Conservation (phyloP, 2,329 filamentous ascomycete genomes). For the Arthrobotrys sinensis region DNA sequence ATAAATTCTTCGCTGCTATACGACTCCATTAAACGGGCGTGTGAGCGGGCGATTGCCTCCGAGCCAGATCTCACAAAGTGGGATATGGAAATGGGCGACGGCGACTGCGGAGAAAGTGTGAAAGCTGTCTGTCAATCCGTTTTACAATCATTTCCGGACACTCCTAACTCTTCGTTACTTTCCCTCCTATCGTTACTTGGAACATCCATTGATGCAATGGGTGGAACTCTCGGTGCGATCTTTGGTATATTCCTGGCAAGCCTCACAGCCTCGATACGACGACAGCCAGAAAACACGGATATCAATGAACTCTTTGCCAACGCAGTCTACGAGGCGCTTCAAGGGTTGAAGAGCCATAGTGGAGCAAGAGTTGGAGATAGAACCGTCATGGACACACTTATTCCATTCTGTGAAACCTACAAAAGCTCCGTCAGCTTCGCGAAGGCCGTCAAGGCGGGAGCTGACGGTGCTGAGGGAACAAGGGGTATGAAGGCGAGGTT, state of each 20-base stretch:
- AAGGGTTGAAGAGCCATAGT: conserved; percentile 84
- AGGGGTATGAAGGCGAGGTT: conserved; percentile 93
- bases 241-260: conserved; percentile 91
- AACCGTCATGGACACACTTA: conserved; percentile 89
- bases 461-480: conserved; percentile 83
- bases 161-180: conserved; percentile 68
- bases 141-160: conserved; percentile 62
- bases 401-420: conserved; percentile 86
- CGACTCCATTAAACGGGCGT: conserved; percentile 73
- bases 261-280: conserved; percentile 74
- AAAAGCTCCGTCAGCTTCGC: conserved; percentile 75
- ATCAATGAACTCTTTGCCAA: conserved; percentile 59
- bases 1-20: conserved; percentile 67
- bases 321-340: conserved; percentile 74
- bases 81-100: conserved; percentile 88
- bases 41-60: conserved; percentile 73
- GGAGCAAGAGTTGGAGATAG: conserved; percentile 90
- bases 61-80: conserved; percentile 78
- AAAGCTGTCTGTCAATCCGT: conserved; percentile 86
- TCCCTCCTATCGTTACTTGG: conserved; percentile 69
- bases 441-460: conserved; percentile 81
- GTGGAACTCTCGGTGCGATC: conserved; percentile 75
- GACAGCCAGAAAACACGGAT: conserved; percentile 52
- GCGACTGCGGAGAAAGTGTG: conserved; percentile 88
- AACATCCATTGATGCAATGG: conserved; percentile 73